phyloP scores from a whole-genome alignment of 2,329 filamentous ascomycete genomes.

The Emericellopsis cladophorae region DNA sequence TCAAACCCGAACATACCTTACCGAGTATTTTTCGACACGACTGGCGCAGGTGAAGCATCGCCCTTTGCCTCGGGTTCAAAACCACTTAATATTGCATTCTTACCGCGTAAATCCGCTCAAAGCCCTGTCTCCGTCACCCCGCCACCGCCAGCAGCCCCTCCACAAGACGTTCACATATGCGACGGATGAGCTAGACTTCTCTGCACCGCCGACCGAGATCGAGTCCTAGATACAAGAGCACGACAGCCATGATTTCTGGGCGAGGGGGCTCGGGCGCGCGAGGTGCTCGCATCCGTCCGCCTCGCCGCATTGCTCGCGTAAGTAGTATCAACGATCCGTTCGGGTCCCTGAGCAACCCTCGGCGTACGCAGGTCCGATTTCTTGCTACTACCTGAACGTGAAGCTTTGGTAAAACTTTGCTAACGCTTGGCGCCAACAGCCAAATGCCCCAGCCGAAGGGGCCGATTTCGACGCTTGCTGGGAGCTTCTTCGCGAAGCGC shows the following conservation, averaged over 20 bases:
- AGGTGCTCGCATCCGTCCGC: slow-evolving; percentile 26
- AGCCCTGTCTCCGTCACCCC: too few relatives aligned
- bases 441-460: slow-evolving; percentile 33
- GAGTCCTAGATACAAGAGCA: not conserved
- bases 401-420: not conserved
- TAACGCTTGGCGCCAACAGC: slow-evolving; percentile 11
- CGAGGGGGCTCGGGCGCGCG: slow-evolving; percentile 28
- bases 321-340: slow-evolving; percentile 12
- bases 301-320: slow-evolving; percentile 28
- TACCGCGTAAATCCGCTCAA: too few relatives aligned
- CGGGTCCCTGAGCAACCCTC: too few relatives aligned
- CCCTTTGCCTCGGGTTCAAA: too few relatives aligned
- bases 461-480: slow-evolving; percentile 82
- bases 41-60: too few relatives aligned
- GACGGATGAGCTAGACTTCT: not conserved
- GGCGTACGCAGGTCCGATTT: too few relatives aligned
- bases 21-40: too few relatives aligned
- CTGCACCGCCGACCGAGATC: not conserved
- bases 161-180: not conserved
- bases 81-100: too few relatives aligned
- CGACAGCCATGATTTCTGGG: slow-evolving; percentile 30
- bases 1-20: too few relatives aligned
- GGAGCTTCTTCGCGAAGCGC: slow-evolving; percentile 61
- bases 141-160: not conserved
- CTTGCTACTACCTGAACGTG: too few relatives aligned